Conservation (phyloP, 2,329 filamentous ascomycete genomes). For the Diaporthe eres region DNA sequence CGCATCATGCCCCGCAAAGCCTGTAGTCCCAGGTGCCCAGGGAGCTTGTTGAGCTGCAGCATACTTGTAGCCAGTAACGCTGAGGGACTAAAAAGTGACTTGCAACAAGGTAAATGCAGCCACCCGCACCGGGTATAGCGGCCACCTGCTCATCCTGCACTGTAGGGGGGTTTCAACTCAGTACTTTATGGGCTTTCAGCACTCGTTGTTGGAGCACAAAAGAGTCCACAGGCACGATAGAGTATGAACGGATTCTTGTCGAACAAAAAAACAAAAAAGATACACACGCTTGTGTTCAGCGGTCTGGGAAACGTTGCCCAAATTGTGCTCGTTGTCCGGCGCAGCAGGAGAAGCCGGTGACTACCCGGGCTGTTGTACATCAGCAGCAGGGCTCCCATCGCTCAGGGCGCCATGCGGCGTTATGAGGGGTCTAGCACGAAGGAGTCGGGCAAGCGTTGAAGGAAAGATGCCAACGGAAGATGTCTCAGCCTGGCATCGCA, state of each 20-base stretch:
- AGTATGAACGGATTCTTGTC: not conserved
- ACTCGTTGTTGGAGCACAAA: not conserved
- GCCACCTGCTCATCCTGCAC: constrained; percentile 13
- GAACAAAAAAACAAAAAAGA: not conserved
- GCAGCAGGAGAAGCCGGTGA: not conserved
- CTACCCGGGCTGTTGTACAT: not conserved
- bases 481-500: constrained; percentile 32
- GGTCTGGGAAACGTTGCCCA: not conserved
- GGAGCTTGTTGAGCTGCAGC: constrained; percentile 1
- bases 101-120: constrained; percentile 34
- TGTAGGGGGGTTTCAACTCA: not conserved
- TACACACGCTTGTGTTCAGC: not conserved
- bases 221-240: not conserved
- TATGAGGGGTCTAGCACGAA: not conserved
- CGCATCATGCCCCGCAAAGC: constrained; percentile 34
- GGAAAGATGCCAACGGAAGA: not conserved
- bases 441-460: not conserved
- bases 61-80: not conserved
- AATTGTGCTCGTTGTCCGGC: not conserved
- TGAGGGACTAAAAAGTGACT: constrained; percentile 3
- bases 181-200: not conserved
- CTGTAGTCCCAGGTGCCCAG: constrained; percentile 6
- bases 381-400: constrained; percentile 1
- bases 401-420: too few relatives aligned
- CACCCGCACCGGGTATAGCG: constrained; percentile 18